Base-by-base conservation (phyloP, 768 basidiomycete species). In the Boletus reticuloceps region DNA sequence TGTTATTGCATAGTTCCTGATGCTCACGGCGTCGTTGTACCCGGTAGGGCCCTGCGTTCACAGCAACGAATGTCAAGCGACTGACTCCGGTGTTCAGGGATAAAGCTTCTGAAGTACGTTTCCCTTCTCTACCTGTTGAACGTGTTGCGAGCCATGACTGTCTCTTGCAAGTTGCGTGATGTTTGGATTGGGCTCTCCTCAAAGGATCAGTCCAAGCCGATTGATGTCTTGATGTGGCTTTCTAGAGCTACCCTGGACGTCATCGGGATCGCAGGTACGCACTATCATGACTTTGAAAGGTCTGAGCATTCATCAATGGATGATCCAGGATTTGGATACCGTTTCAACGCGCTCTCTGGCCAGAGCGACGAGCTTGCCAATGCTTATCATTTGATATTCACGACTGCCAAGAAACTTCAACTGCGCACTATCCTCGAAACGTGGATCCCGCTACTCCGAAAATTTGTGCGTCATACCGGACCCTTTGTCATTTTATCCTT, bases 161-260 rank as follows among this genome's bases (percentile, higher is more conserved):
- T 46, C 38, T 32, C 32, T 19, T 34, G 17, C 41, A 47, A 83
- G 82, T 66, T 84, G 32, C 77, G 77, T 16, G 78, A 82, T 58
- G 71, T 75, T 25, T 82, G 71, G 74, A 58, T 63, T 8, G 60
- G 58, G 51, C 65, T 62, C 36, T 54, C 63, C 36, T 54, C 63
- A 25, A 31, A 51, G 36, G 56, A 59, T 12, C 66, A 53, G 63
- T 65, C 50, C 52, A 52, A 49, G 45, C 49, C 69, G 8, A 73
- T 90, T 32, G 85, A 94, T 37, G 80, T 84, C 3, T 72, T 86
- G 37, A 72, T 76, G 5, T 89, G 84, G 82, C 72, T 91, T 4
- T 83, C 81, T 40, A 81, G 80, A 52, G 80, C 81, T 47, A 90
- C 89, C 5, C 74, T 92, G 10, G 91, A 92, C 58, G 81, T 89